A percentile compares a stretch with the other conserved stretches of the same genome.
Evolutionary conservation across 371 early-diverging fungal species (phyloP).

Genomic region (Pancytospora philotis): DNA sequence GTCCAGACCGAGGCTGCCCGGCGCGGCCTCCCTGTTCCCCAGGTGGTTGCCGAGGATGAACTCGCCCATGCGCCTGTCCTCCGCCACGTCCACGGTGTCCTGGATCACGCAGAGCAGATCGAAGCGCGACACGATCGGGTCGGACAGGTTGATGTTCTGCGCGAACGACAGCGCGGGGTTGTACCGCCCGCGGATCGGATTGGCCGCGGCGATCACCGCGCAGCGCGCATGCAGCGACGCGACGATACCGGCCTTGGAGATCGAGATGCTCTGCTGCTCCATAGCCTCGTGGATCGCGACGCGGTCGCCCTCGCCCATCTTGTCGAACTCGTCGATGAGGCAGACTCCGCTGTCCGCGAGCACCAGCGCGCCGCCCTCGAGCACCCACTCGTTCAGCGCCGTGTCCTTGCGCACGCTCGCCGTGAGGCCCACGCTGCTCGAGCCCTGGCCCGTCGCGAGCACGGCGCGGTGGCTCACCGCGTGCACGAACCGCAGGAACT

Average conservation of each 20-base stretch:
- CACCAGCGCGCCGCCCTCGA: constrained; percentile 97
- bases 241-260: constrained; percentile 92
- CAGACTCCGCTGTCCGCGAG: constrained; percentile 93
- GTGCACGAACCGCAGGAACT: constrained; percentile 91
- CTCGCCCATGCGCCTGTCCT: constrained; percentile 77
- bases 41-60: constrained; percentile 79
- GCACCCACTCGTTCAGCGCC: constrained; percentile 87
- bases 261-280: constrained; percentile 96
- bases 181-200: constrained; percentile 90
- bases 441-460: constrained; percentile 95
- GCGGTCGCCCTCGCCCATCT: constrained; percentile 90
- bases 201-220: constrained; percentile 89
- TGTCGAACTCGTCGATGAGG: constrained; percentile 96
- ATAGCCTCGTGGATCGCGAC: constrained; percentile 97
- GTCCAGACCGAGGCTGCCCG: constrained; percentile 2
- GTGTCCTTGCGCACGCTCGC: constrained; percentile 91
- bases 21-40: constrained; percentile 37
- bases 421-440: constrained; percentile 94
- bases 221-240: constrained; percentile 87
- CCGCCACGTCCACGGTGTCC: constrained; percentile 74
- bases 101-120: constrained; percentile 94
- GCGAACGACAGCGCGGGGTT: constrained; percentile 81
- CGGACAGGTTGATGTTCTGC: constrained; percentile 94
- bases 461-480: constrained; percentile 85
- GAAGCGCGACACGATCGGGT: constrained; percentile 95